Percentiles rank a stretch among this genome's conserved stretches.
Evolutionary conservation across 768 basidiomycete genomes (phyloP).

Genomic region (Clitopilus passeckerianus): DNA sequence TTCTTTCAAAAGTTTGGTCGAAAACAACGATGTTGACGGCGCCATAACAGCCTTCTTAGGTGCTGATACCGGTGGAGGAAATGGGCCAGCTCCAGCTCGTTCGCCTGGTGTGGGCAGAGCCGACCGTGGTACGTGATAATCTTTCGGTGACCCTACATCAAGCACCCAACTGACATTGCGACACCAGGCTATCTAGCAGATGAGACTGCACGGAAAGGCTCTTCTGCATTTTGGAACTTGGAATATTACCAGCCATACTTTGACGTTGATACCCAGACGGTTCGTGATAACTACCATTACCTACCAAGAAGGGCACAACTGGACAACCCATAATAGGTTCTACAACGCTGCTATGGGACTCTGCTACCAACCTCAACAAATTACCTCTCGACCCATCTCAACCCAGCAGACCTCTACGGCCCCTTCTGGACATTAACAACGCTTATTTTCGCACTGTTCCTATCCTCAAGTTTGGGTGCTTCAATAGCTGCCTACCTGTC

Average conservation of each 20-base stretch:
- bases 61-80: conserved; percentile 16
- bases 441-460: conserved; percentile 87
- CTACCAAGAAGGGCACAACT: background rate
- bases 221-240: conserved; percentile 68
- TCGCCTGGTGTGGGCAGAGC: conserved; percentile 41
- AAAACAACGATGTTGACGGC: background rate
- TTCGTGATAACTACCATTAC: conserved; percentile 17
- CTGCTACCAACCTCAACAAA: conserved; percentile 67
- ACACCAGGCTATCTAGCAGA: conserved; percentile 62
- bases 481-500: conserved; percentile 88
- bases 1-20: background rate
- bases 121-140: conserved; percentile 39
- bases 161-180: background rate
- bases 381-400: conserved; percentile 59
- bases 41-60: conserved; percentile 50
- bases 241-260: conserved; percentile 89
- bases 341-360: conserved; percentile 73
- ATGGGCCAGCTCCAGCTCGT: conserved; percentile 21
- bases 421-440: conserved; percentile 99
- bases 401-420: conserved; percentile 77
- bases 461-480: conserved; percentile 88
- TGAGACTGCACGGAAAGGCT: conserved; percentile 36
- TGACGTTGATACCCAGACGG: conserved; percentile 80
- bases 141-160: background rate
- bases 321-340: conserved; percentile 38